Evolutionary conservation across 768 basidiomycete species (phyloP), one percentile per base, ranked within the genome.

Genomic region (Suillus discolor): DNA sequence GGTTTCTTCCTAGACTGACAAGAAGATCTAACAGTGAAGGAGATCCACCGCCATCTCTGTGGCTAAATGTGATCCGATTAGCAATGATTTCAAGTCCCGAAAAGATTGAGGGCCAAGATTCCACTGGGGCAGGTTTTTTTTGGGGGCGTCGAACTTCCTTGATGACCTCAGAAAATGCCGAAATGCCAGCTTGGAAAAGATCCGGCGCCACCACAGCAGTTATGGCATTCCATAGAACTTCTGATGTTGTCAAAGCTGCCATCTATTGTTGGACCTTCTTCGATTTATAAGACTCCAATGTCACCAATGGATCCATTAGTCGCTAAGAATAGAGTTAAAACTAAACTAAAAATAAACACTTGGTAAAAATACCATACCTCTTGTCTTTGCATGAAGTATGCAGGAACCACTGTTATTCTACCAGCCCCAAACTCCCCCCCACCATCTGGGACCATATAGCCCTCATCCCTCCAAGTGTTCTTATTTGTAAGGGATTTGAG

Each of bases 101-200:
- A 57, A 49, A 65, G 13, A 51, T 38, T 39, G 61, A 65, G 23
- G 61, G 60, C 65, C 61, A 65, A 15, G 44, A 57, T 23, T 28
- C 25, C 16, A 53, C 25, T 25, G 25, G 49, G 6, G 49, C 23
- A 28, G 25, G 13, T 1, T 51, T 28, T 51, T 25, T 53, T 53
- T 53, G 8, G 0, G 25, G 49, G 11, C 2, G n/a, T 7, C 2
- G 5, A 2, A 53, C 51, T 28, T 53, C 6, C 16, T 53, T 28
- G 51, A 53, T 53, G 51, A 28, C 28, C 51, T 53, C 25, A 28
- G 25, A 53, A 15, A 28, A 28, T 53, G 51, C 51, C 0, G 25
- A 28, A 3, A 28, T 7, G 4, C 51, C 51, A 16, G 51, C 51
- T 15, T 53, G 28, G 6, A 53, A 53, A 28, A 53, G 51, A 53